Base-by-base conservation (phyloP, 768 basidiomycete genomes). In the Paxillus ammoniavirescens region DNA sequence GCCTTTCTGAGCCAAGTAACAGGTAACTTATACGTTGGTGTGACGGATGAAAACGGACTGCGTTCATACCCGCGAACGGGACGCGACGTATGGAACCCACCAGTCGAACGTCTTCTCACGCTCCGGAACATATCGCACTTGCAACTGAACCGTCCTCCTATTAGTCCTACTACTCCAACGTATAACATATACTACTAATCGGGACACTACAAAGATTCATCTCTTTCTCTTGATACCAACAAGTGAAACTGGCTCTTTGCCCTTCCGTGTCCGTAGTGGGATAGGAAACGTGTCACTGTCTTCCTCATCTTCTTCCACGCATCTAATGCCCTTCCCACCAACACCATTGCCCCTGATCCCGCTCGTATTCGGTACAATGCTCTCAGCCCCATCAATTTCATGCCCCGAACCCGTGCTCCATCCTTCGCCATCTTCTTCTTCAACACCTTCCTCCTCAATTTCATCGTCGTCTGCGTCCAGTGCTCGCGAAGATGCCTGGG, bases 231-330 rank as follows among this genome's bases (percentile, higher is more conserved):
- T 89, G 60, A 70, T 68, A 5, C 84, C 86, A n/a, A 63, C 55
- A 13, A 72, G 53, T 0, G 74, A 71, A 33, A 74, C 72, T 13
- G 72, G 62, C 57, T 84, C 82, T 66, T 82, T 82, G 38, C 80
- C 79, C 69, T 82, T 87, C 59, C 89, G 78, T 50, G 80, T 79
- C 69, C 89, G 81, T 65, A 91, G 72, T 9, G 88, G 87, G 50
- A 83, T 77, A 35, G 87, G 83, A 67, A 90, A 89, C 49, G 71
- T 73, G 28, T 84, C 82, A 56, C 84, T 84, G 63, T 86, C 87
- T 66, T 88, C 87, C 13, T 87, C 86, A 8, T 84, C 84, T 30
- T 85, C 84, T 42, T 81, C 81, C 36, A 63, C 60, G 48, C 56
- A 55, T 35, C 52, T 61, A 38, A 51, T 52, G 40, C 54, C 55